Evolutionary conservation across 495 filamentous ascomycete genomes (phyloP), one percentile per base, ranked within the genome.

Genomic region (Talaromyces wortmannii): DNA sequence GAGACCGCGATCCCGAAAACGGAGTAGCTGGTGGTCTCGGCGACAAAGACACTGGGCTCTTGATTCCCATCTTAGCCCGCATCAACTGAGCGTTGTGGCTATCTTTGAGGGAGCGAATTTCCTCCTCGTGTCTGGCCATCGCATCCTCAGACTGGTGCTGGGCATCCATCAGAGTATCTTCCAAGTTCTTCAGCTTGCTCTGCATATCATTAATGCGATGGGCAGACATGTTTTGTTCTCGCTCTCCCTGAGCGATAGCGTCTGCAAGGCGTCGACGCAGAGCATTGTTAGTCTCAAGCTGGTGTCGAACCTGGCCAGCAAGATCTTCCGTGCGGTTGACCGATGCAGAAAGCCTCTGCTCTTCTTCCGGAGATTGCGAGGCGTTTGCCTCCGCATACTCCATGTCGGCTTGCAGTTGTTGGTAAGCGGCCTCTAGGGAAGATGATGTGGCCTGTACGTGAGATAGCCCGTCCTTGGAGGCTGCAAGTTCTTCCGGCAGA

Each of bases 141-240:
- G 82, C 82, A 55, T 94, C 91, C 71, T 98, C 94, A 15, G 90
- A 90, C 36, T 86, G 74, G 47, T 91, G 87, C 69, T 97, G 94
- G 2, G 94, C 91, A 13, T 79, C 68, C 51, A 96, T 74, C 13
- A 97, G 80, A 55, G 83, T 82, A 57, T 98, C 94, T 68, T 98
- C 94, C 23, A 96, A 77, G 12, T 75, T 69, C 64, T 88, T 87
- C 53, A 98, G 84, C 43, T 81, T 85, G 48, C 73, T 78, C 65
- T 97, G 91, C 73, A 97, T 79, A 49, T 84, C 75, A 50, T 87
- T 90, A 70, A 98, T 97, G 59, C 87, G 85, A 50, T 80, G 71
- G 4, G 87, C 86, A 54, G 89, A 95, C 42, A 85, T 68, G 60
- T 83, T 83, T 62, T 96, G 94, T 57, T 91, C 90, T 32, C 79